These are phyloP conservation scores for Afroboletus lepidellus DNA, from an alignment of 1,284 basidiomycete species.

Conservation along the genomic window DNA sequence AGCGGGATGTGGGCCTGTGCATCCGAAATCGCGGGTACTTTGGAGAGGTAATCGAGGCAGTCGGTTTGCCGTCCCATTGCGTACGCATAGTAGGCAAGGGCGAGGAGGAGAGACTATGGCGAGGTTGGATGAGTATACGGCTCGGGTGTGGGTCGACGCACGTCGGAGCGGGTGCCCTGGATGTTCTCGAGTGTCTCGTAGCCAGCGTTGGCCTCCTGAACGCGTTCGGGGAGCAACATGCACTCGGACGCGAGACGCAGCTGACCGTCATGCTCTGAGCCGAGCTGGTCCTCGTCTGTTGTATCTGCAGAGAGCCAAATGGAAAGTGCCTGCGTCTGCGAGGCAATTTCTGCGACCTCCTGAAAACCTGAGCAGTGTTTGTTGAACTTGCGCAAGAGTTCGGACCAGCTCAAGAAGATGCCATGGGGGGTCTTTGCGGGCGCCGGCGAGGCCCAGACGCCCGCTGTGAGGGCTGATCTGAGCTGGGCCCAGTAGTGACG, in stretches of 20 bases:
- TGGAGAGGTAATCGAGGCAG: slow-evolving; percentile 58
- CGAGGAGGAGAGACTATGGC: slow-evolving; percentile 55
- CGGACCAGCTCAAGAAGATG: slow-evolving; percentile 65
- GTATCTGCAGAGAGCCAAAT: slow-evolving; percentile 50
- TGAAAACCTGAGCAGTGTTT: slow-evolving; percentile 71
- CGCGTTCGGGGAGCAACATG: slow-evolving; percentile 50
- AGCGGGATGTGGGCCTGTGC: slow-evolving; percentile 50
- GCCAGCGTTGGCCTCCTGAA: slow-evolving; percentile 50
- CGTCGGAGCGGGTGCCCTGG: slow-evolving; percentile 55
- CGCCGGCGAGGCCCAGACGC: slow-evolving; percentile 58
- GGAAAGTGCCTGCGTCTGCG: slow-evolving; percentile 63
- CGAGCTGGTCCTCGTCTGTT: slow-evolving; percentile 41
- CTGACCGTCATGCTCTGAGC: slow-evolving; percentile 36
- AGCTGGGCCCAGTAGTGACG: slow-evolving; percentile 75
- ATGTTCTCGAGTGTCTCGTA: slow-evolving; percentile 54
- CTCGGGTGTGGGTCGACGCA: slow-evolving; percentile 38
- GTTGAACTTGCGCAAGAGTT: slow-evolving; percentile 84
- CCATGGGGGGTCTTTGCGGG: slow-evolving; percentile 69
- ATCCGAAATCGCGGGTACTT: slow-evolving; percentile 54
- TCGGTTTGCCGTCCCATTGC: slow-evolving; percentile 64
- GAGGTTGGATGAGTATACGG: slow-evolving; percentile 8
- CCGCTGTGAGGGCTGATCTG: slow-evolving; percentile 61
- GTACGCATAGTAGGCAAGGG: slow-evolving; percentile 75
- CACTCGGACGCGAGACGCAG: slow-evolving; percentile 56
- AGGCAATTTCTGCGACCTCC: slow-evolving; percentile 66